Evolutionary conservation across 208 protist genomes (phyloP).

Genomic region (Crithidia fasciculata): DNA sequence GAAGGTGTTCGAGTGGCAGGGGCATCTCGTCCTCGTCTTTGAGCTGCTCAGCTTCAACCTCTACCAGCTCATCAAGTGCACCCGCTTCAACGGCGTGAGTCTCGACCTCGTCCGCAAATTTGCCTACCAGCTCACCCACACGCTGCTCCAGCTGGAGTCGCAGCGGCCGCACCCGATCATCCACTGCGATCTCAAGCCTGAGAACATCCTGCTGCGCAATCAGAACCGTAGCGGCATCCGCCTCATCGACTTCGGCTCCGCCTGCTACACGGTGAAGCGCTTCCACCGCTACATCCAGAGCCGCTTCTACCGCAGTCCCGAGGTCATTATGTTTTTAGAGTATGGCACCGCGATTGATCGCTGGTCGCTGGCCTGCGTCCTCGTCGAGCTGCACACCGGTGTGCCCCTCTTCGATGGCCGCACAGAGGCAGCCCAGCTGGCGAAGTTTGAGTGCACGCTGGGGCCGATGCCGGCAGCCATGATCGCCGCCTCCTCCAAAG

Average conservation of each 20-base stretch:
- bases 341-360: constrained; percentile 97
- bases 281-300: constrained; percentile 98
- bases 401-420: constrained; percentile 95
- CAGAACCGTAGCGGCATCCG: constrained; percentile 92
- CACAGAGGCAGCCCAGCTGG: constrained; percentile 95
- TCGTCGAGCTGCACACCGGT: constrained; percentile 98
- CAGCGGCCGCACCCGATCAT: constrained; percentile 93
- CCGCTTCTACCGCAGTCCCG: constrained; percentile 98
- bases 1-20: constrained; percentile 91
- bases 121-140: constrained; percentile 92
- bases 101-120: constrained; percentile 94
- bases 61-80: constrained; percentile 96
- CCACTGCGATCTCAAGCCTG: constrained; percentile 98
- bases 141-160: constrained; percentile 88
- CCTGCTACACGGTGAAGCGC: constrained; percentile 93
- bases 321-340: constrained; percentile 96
- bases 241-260: constrained; percentile 98
- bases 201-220: constrained; percentile 93
- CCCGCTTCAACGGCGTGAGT: constrained; percentile 85
- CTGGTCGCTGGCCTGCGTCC: constrained; percentile 98
- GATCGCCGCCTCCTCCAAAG: constrained; percentile 61
- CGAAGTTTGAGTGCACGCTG: constrained; percentile 90
- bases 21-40: constrained; percentile 97
- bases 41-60: constrained; percentile 97
- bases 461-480: constrained; percentile 72